These are phyloP conservation scores for Leavenworthia alabamica DNA, from an alignment of 345 rosid species.

Conservation along the genomic window DNA sequence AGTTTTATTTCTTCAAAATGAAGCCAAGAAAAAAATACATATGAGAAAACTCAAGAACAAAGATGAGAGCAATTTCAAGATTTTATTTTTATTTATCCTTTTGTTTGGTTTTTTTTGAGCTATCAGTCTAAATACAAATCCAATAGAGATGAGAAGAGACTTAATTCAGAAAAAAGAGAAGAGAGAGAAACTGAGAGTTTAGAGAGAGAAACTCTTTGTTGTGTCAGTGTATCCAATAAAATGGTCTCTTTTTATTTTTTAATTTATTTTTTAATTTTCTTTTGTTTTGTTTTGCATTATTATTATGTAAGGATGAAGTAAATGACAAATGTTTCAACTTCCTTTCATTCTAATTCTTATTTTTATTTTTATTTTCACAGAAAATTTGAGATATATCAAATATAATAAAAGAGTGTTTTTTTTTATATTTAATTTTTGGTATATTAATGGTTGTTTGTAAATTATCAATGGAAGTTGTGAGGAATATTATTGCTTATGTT, in stretches of 20 bases:
- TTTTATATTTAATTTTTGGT: neutral
- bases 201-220: constrained; percentile 32
- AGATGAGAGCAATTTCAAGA: constrained; percentile 15
- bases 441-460: neutral
- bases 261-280: neutral
- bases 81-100: neutral
- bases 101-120: constrained; percentile 35
- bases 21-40: constrained; percentile 17
- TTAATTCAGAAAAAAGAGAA: constrained; percentile 26
- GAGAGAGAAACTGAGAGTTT: constrained; percentile 25
- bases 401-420: neutral
- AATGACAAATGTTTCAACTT: constrained; percentile 14
- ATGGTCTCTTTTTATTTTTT: neutral
- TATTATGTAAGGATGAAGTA: constrained; percentile 15
- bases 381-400: neutral
- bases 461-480: neutral
- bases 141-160: constrained; percentile 43
- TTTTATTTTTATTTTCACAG: neutral
- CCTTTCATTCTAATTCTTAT: neutral
- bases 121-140: constrained; percentile 50
- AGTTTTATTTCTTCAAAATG: constrained; percentile 26
- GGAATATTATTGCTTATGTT: constrained; percentile 35
- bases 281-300: constrained; percentile 6
- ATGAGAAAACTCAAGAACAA: constrained; percentile 15
- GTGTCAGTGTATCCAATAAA: no score